phyloP scores from a whole-genome alignment of 2,329 filamentous ascomycete species.

The Amesomyces nigricolor region DNA sequence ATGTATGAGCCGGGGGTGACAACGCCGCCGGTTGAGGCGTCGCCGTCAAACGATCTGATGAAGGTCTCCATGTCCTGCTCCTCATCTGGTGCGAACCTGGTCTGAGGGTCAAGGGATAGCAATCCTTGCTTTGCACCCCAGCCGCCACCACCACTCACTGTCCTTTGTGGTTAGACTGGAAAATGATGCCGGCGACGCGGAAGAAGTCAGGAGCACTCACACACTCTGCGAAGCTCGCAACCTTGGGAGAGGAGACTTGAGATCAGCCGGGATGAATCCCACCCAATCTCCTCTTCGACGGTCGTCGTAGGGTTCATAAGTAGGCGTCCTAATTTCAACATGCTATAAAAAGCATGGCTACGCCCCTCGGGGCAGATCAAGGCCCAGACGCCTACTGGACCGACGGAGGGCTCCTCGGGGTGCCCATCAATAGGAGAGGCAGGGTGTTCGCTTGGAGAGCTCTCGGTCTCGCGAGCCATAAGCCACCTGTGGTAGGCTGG shows the following conservation, averaged over 20 bases:
- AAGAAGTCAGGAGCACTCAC: constrained; percentile 31
- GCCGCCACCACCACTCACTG: constrained; percentile 74
- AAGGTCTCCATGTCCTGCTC: constrained; percentile 51
- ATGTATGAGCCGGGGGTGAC: constrained; percentile 59
- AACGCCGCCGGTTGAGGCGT: constrained; percentile 44
- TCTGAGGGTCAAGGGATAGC: constrained; percentile 70
- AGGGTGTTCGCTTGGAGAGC: too few relatives aligned
- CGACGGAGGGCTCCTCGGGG: constrained; percentile 10
- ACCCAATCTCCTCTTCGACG: too few relatives aligned
- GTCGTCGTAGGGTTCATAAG: too few relatives aligned
- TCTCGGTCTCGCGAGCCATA: too few relatives aligned
- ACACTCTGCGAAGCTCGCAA: constrained; percentile 42
- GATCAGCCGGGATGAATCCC: too few relatives aligned
- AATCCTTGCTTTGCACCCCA: constrained; percentile 79
- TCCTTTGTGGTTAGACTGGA: constrained; percentile 11
- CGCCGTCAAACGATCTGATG: constrained; percentile 42
- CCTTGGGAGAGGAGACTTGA: constrained; percentile 33
- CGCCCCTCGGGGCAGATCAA: constrained; percentile 48
- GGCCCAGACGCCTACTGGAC: constrained; percentile 66
- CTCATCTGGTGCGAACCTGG: constrained; percentile 42
- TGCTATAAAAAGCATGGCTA: too few relatives aligned
- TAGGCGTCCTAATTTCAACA: too few relatives aligned
- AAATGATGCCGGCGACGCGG: too few relatives aligned
- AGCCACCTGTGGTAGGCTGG: constrained; percentile 48
- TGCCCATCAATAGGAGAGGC: constrained; percentile 7